phyloP scores from a whole-genome alignment of 2,329 filamentous ascomycete species.

The Aciculosporium take region DNA sequence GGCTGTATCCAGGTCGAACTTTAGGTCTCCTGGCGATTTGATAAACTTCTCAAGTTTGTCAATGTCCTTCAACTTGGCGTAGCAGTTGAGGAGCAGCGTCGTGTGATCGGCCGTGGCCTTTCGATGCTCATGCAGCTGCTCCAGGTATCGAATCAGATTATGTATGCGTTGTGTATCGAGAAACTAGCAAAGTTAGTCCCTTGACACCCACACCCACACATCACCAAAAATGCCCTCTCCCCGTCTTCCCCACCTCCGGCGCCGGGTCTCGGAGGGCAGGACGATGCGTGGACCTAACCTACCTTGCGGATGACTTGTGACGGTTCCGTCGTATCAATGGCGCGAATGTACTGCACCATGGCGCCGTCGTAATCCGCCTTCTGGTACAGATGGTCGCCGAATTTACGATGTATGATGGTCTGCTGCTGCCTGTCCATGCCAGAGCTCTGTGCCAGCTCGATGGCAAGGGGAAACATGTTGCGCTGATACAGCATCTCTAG shows the following conservation, averaged over 20 bases:
- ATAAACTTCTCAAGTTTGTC: constrained; percentile 95
- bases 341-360: constrained; percentile 97
- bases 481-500: constrained; percentile 88
- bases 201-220: too few relatives aligned
- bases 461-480: constrained; percentile 81
- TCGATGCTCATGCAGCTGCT: constrained; percentile 88
- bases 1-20: constrained; percentile 92
- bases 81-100: constrained; percentile 87
- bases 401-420: constrained; percentile 83
- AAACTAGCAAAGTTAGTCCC: constrained; percentile 48
- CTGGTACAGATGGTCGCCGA: constrained; percentile 87
- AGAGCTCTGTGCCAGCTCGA: constrained; percentile 82
- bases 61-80: constrained; percentile 94
- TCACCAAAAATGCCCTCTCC: too few relatives aligned
- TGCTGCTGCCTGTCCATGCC: constrained; percentile 69
- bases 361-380: constrained; percentile 93
- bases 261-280: background rate
- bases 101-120: constrained; percentile 92
- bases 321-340: constrained; percentile 90
- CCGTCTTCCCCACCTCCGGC: background rate
- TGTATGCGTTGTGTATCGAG: constrained; percentile 95
- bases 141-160: constrained; percentile 91
- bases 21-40: constrained; percentile 83
- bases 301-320: constrained; percentile 92
- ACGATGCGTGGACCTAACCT: constrained; percentile 1